phyloP scores from a whole-genome alignment of 2,329 filamentous ascomycete genomes.

The Penicillium aurantiogriseum region DNA sequence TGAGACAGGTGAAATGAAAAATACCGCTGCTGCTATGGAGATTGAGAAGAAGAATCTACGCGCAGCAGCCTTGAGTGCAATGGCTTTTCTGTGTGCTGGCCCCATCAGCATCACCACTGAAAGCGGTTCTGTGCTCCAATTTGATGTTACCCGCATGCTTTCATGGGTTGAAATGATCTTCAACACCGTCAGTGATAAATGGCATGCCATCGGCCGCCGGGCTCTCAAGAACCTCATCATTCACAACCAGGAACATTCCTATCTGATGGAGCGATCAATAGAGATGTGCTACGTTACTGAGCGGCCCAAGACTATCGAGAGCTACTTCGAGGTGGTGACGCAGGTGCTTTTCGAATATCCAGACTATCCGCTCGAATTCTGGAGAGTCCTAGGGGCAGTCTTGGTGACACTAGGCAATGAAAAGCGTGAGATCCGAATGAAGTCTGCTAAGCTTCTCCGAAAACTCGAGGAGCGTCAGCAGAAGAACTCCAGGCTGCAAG shows the following conservation, averaged over 20 bases:
- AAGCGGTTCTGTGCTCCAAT: conserved; percentile 81
- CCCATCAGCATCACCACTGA: conserved; percentile 86
- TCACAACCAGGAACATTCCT: conserved; percentile 83
- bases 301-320: conserved; percentile 78
- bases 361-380: conserved; percentile 82
- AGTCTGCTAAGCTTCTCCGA: conserved; percentile 77
- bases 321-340: conserved; percentile 90
- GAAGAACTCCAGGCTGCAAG: conserved; percentile 86
- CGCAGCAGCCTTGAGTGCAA: conserved; percentile 86
- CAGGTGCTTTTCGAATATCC: conserved; percentile 79
- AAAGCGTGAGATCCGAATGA: conserved; percentile 81
- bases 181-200: conserved; percentile 83
- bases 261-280: conserved; percentile 85
- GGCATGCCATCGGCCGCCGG: conserved; percentile 83
- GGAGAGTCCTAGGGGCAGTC: conserved; percentile 84
- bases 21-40: conserved; percentile 84
- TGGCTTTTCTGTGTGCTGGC: conserved; percentile 84
- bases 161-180: conserved; percentile 96
- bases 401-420: conserved; percentile 92
- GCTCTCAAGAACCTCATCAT: conserved; percentile 86
- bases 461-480: conserved; percentile 79
- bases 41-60: conserved; percentile 93
- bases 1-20: conserved; percentile 70
- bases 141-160: conserved; percentile 88
- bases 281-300: conserved; percentile 85